Conservation (phyloP, 1,284 basidiomycete genomes). For the Gomphus sp. region DNA sequence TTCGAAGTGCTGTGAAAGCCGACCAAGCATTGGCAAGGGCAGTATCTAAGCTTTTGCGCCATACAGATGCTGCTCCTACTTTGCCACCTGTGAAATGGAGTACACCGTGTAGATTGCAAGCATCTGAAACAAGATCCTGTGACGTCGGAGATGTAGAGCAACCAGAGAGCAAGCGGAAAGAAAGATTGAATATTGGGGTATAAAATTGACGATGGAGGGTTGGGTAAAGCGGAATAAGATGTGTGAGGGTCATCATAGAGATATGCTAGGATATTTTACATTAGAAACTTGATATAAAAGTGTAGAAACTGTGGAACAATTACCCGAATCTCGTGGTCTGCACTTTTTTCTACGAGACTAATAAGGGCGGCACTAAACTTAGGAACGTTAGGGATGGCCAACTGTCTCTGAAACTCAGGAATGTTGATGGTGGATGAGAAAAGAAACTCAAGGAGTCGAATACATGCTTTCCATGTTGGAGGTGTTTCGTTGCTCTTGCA, state of each 20-base stretch:
- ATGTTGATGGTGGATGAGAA: slow-evolving; percentile 48
- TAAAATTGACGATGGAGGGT: slow-evolving; percentile 50
- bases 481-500: slow-evolving; percentile 56
- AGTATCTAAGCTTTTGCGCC: slow-evolving; percentile 66
- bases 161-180: slow-evolving; percentile 48
- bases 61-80: slow-evolving; percentile 56
- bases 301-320: background rate
- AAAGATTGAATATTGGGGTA: slow-evolving; percentile 37
- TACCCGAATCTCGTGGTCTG: slow-evolving; percentile 46
- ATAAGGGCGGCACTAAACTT: slow-evolving; percentile 58
- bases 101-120: slow-evolving; percentile 46
- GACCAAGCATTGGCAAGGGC: slow-evolving; percentile 53
- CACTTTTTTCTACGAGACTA: slow-evolving; percentile 40
- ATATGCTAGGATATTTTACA: slow-evolving; percentile 31
- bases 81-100: slow-evolving; percentile 69
- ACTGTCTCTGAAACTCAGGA: slow-evolving; percentile 69
- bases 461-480: slow-evolving; percentile 47
- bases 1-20: slow-evolving; percentile 46
- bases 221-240: slow-evolving; percentile 54
- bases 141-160: slow-evolving; percentile 34
- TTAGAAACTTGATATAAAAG: background rate
- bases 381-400: slow-evolving; percentile 57
- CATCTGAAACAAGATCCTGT: slow-evolving; percentile 32
- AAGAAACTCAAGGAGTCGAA: slow-evolving; percentile 50
- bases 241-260: slow-evolving; percentile 41